phyloP scores from a whole-genome alignment of 345 rosid genomes.

The Psidium friedrichsthalianum region DNA sequence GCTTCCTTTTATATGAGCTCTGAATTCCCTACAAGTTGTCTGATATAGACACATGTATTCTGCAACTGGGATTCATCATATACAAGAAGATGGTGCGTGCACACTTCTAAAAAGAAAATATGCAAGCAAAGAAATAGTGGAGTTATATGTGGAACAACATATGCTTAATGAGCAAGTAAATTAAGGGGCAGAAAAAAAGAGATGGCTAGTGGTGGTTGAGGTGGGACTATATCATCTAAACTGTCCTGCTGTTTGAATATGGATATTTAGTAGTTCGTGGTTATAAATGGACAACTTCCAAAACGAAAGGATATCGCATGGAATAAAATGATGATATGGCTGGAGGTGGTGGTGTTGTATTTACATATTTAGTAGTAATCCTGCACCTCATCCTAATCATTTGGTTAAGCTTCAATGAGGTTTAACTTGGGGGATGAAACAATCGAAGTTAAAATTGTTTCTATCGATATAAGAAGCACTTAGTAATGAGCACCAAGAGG shows the following conservation, averaged over 20 bases:
- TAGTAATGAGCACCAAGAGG: background rate
- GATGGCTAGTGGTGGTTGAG: background rate
- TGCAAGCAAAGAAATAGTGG: background rate
- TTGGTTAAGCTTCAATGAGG: background rate
- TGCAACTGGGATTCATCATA: background rate
- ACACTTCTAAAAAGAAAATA: background rate
- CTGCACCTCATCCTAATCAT: background rate
- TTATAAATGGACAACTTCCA: background rate
- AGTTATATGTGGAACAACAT: background rate
- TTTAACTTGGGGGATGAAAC: background rate
- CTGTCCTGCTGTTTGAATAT: background rate
- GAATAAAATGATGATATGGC: background rate
- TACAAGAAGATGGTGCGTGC: background rate
- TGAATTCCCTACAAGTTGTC: background rate
- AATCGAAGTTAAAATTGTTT: background rate
- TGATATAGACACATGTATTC: background rate
- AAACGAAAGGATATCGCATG: background rate
- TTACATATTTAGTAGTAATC: background rate
- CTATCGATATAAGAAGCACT: background rate
- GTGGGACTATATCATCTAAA: background rate
- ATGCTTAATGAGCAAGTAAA: background rate
- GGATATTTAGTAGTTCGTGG: background rate
- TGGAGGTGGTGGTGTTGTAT: background rate
- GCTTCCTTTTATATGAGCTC: background rate
- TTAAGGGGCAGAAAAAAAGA: background rate